Evolutionary conservation across 2,329 filamentous ascomycete genomes (phyloP).

Genomic region (Paecilomyces formosus): DNA sequence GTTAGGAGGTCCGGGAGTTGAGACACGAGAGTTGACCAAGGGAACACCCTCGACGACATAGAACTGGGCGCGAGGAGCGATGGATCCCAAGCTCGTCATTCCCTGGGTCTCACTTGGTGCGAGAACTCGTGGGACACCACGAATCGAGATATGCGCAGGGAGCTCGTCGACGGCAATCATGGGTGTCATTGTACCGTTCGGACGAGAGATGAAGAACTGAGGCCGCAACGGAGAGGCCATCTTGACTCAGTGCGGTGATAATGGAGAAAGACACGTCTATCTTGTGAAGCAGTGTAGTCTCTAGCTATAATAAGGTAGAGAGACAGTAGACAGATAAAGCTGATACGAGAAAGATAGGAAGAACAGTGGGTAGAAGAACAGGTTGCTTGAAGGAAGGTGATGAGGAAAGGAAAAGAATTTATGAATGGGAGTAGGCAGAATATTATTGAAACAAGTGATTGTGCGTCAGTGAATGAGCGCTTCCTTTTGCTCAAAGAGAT

Average conservation of each 20-base stretch:
- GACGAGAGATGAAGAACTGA: constrained; percentile 35
- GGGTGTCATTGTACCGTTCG: constrained; percentile 33
- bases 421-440: neutral
- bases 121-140: constrained; percentile 29
- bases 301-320: constrained; percentile 3
- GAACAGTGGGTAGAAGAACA: neutral
- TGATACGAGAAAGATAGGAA: neutral
- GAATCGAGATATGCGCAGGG: constrained; percentile 28
- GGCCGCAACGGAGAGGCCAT: constrained; percentile 25
- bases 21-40: neutral
- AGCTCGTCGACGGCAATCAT: constrained; percentile 41
- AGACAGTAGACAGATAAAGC: neutral
- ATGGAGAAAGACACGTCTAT: neutral
- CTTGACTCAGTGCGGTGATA: constrained; percentile 1
- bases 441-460: neutral
- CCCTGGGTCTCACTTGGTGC: constrained; percentile 30
- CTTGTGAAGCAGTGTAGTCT: constrained; percentile 4
- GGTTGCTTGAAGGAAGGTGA: neutral
- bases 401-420: neutral
- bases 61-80: constrained; percentile 20
- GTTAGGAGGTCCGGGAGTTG: constrained; percentile 1
- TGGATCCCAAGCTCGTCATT: constrained; percentile 36
- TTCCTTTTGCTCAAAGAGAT: neutral
- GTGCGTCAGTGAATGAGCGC: neutral
- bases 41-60: constrained; percentile 26